Percentiles rank a stretch among this genome's conserved stretches.
These are phyloP conservation scores for Colletotrichum sp. DNA, from an alignment of 2,329 filamentous ascomycete species.

Conservation along the genomic window DNA sequence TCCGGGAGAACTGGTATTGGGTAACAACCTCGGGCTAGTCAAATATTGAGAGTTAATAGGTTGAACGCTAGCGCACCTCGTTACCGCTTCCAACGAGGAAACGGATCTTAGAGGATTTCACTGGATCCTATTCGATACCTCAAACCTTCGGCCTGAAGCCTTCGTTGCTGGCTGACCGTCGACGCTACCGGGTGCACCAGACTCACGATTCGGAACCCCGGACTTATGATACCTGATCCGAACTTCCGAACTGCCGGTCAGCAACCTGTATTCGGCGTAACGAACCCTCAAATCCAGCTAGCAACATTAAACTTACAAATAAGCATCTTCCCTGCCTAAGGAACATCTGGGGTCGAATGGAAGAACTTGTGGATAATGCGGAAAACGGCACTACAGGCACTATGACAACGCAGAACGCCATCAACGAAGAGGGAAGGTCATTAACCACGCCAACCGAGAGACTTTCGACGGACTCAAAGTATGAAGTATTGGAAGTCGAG, in stretches of 20 bases:
- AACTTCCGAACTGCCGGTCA: not conserved
- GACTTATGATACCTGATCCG: not conserved
- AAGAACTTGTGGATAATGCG: not conserved
- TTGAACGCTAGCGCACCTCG: not conserved
- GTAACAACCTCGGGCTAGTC: not conserved
- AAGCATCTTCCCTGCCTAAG: not conserved
- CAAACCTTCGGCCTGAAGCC: not conserved
- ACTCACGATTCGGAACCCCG: not conserved
- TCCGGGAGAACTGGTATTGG: too few relatives aligned
- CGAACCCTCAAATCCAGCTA: not conserved
- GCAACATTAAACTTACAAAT: not conserved
- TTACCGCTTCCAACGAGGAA: not conserved
- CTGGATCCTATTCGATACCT: too few relatives aligned
- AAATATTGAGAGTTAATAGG: not conserved
- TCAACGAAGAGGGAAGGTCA: not conserved
- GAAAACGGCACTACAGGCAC: not conserved
- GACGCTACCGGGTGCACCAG: not conserved
- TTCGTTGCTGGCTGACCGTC: not conserved
- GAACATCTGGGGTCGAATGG: not conserved
- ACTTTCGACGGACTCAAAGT: not conserved
- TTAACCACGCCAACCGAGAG: fast-evolving
- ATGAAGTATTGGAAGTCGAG: not conserved
- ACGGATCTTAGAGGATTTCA: too few relatives aligned
- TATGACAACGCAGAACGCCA: not conserved
- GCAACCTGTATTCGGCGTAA: not conserved